phyloP scores from a whole-genome alignment of 1,284 basidiomycete genomes.

The Ustilago trichophora region DNA sequence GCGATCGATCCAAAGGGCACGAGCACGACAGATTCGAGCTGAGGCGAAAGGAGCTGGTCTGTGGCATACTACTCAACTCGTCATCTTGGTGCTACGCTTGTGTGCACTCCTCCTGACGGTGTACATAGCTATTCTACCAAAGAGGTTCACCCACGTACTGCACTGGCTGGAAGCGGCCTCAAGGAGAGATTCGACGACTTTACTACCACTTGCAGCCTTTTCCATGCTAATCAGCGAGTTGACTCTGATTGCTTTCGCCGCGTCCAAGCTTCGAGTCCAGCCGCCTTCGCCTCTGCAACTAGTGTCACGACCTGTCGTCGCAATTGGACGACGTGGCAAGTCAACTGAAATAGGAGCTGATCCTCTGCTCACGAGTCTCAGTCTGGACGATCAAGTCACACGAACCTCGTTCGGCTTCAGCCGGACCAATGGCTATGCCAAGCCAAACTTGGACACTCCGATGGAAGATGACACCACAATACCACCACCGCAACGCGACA shows the following conservation, averaged over 20 bases:
- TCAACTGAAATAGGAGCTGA: not conserved
- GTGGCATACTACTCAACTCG: slow-evolving; percentile 14
- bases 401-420: not conserved
- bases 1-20: slow-evolving; percentile 13
- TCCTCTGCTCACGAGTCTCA: slow-evolving; percentile 25
- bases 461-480: not conserved
- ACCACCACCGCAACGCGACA: slow-evolving; percentile 9
- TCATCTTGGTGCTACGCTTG: slow-evolving; percentile 1
- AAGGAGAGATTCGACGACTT: not conserved
- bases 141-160: not conserved
- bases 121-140: not conserved
- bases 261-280: slow-evolving; percentile 7
- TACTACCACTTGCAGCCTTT: slow-evolving; percentile 4
- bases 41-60: slow-evolving; percentile 1
- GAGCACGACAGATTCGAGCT: slow-evolving; percentile 16
- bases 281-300: slow-evolving; percentile 25
- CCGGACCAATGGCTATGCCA: not conserved
- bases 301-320: slow-evolving; percentile 24
- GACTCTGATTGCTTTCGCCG: slow-evolving; percentile 7
- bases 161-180: not conserved
- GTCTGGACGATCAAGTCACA: slow-evolving; percentile 19
- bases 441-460: not conserved
- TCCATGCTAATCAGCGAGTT: slow-evolving; percentile 11
- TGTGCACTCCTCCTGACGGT: not conserved
- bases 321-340: not conserved